These are phyloP conservation scores for Gossypium australe DNA, from an alignment of 345 rosid genomes.

Conservation along the genomic window DNA sequence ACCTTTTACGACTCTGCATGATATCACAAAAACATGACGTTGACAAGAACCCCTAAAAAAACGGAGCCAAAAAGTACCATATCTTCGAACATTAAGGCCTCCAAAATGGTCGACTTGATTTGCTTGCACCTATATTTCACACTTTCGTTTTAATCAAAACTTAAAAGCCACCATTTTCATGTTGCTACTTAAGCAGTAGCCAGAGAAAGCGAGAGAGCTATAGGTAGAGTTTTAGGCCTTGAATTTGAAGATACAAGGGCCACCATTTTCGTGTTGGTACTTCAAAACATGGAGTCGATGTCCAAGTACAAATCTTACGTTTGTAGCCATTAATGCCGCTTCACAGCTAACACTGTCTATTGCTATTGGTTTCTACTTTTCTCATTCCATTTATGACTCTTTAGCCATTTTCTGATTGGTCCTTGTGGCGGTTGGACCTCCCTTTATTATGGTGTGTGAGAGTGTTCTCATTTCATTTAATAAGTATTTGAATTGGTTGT, in stretches of 20 bases:
- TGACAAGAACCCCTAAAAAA: neutral
- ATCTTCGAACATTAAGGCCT: neutral
- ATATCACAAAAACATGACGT: neutral
- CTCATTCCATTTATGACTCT: neutral
- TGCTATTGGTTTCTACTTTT: neutral
- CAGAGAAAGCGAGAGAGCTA: neutral
- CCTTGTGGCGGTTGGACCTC: neutral
- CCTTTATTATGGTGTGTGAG: neutral
- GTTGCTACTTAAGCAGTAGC: neutral
- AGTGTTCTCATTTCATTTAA: neutral
- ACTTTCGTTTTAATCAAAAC: neutral
- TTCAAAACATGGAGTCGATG: neutral
- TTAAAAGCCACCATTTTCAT: neutral
- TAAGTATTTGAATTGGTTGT: neutral
- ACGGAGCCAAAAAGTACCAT: neutral
- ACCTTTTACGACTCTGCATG: neutral
- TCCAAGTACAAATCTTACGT: neutral
- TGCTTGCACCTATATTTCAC: neutral
- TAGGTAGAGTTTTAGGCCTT: neutral
- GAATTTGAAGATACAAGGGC: neutral
- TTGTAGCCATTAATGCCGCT: constrained; percentile 2
- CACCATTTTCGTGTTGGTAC: neutral
- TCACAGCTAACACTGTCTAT: neutral
- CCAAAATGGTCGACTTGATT: neutral
- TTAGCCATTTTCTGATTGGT: neutral